These are phyloP conservation scores for Solanum peruvianum DNA, from an alignment of 257 asterid species.

Conservation along the genomic window DNA sequence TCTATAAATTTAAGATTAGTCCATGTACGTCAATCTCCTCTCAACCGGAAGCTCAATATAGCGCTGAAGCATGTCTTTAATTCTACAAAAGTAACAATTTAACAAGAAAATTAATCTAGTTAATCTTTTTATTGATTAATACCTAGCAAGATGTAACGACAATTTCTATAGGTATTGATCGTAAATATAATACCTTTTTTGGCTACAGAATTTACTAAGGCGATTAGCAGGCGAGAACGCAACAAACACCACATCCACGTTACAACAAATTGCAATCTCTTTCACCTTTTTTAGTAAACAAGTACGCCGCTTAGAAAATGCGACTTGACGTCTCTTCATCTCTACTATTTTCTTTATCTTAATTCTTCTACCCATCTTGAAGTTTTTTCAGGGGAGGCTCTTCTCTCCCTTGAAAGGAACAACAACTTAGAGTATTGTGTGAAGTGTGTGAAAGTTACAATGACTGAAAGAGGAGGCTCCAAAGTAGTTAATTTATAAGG, in stretches of 20 bases:
- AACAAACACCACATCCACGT: conserved; percentile 35
- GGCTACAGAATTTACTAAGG: conserved; percentile 28
- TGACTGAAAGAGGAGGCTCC: background rate
- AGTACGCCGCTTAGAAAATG: conserved; percentile 48
- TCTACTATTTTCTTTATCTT: background rate
- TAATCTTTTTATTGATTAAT: background rate
- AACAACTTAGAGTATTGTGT: background rate
- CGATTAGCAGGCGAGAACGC: conserved; percentile 56
- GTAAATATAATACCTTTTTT: conserved; percentile 8
- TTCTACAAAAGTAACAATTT: conserved; percentile 9
- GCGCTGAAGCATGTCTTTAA: conserved; percentile 35
- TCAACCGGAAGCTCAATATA: conserved; percentile 7
- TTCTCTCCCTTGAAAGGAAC: background rate
- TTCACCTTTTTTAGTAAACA: conserved; percentile 39
- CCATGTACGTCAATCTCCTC: too few relatives aligned
- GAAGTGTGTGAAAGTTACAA: too few relatives aligned
- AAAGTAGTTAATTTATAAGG: background rate
- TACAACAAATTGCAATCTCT: conserved; percentile 35
- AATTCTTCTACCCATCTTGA: background rate
- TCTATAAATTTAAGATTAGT: too few relatives aligned
- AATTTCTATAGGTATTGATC: background rate
- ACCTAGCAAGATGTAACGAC: background rate
- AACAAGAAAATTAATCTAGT: background rate
- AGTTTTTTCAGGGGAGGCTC: background rate
- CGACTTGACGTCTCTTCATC: conserved; percentile 37